These are phyloP conservation scores for Glarea lozoyensis DNA, from an alignment of 495 filamentous ascomycete species.

Conservation along the genomic window DNA sequence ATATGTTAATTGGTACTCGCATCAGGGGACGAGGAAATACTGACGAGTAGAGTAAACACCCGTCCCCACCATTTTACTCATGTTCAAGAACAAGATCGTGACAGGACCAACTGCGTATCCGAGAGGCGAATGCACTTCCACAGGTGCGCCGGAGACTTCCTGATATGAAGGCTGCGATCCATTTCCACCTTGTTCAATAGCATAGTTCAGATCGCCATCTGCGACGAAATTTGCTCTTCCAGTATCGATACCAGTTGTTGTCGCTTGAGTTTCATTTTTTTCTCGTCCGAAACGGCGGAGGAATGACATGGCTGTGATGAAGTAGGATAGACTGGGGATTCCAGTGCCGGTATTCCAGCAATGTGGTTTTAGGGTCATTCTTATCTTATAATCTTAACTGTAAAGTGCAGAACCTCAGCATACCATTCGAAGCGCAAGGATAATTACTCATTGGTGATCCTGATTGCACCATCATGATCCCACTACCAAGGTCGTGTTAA, in stretches of 20 bases:
- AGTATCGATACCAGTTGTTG: background rate
- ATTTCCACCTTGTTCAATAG: slow-evolving; percentile 46
- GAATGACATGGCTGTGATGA: background rate
- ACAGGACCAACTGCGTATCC: slow-evolving; percentile 48
- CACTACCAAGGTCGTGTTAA: no score
- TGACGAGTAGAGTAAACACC: slow-evolving; percentile 57
- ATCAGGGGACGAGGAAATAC: slow-evolving; percentile 8
- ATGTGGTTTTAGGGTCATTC: background rate
- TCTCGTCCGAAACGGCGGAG: background rate
- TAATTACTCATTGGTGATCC: background rate
- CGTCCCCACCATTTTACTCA: slow-evolving; percentile 59
- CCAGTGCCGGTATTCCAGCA: background rate
- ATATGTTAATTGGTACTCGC: slow-evolving; percentile 10
- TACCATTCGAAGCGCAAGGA: background rate
- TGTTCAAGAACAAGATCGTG: slow-evolving; percentile 51
- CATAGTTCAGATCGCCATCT: slow-evolving; percentile 40
- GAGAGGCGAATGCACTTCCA: slow-evolving; percentile 48
- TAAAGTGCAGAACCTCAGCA: background rate
- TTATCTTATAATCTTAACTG: background rate
- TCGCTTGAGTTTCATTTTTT: background rate
- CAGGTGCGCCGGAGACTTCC: slow-evolving; percentile 53
- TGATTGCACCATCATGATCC: slow-evolving; percentile 1
- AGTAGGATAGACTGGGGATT: background rate
- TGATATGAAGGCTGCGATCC: slow-evolving; percentile 47
- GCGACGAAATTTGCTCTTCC: slow-evolving; percentile 15